phyloP scores from a whole-genome alignment of 345 rosid genomes.

The Streptanthus diversifolius region DNA sequence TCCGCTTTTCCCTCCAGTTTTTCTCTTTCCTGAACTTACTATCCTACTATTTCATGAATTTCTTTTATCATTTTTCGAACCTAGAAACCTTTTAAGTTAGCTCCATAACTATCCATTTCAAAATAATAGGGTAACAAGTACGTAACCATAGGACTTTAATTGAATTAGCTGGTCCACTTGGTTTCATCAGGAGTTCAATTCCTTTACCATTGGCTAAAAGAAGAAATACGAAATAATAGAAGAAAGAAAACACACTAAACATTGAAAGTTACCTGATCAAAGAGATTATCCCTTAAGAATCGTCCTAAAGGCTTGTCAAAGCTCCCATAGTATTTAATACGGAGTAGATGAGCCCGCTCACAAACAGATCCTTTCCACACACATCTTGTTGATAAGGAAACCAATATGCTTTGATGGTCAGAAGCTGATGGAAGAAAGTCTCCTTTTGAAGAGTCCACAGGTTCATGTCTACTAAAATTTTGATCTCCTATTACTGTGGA shows the following conservation, averaged over 20 bases:
- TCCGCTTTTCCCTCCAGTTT: neutral
- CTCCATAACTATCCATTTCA: slow-evolving; percentile 12
- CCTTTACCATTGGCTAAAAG: slow-evolving; percentile 13
- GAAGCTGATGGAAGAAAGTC: slow-evolving; percentile 91
- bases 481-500: slow-evolving; percentile 32
- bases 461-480: slow-evolving; percentile 36
- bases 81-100: neutral
- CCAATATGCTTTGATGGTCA: slow-evolving; percentile 95
- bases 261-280: slow-evolving; percentile 66
- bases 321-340: slow-evolving; percentile 92
- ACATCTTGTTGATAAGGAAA: slow-evolving; percentile 86
- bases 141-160: neutral
- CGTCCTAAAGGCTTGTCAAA: slow-evolving; percentile 95
- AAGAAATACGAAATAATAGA: neutral
- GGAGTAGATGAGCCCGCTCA: slow-evolving; percentile 77
- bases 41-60: slow-evolving; percentile 2
- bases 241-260: neutral
- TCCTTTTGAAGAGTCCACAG: slow-evolving; percentile 54
- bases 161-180: slow-evolving; percentile 21
- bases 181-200: slow-evolving; percentile 2
- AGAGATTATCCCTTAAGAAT: slow-evolving; percentile 76
- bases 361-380: slow-evolving; percentile 94
- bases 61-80: neutral
- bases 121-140: neutral
- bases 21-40: neutral